Evolutionary conservation across 208 protist species (phyloP).

Genomic region (Acanthamoeba rhysodes): DNA sequence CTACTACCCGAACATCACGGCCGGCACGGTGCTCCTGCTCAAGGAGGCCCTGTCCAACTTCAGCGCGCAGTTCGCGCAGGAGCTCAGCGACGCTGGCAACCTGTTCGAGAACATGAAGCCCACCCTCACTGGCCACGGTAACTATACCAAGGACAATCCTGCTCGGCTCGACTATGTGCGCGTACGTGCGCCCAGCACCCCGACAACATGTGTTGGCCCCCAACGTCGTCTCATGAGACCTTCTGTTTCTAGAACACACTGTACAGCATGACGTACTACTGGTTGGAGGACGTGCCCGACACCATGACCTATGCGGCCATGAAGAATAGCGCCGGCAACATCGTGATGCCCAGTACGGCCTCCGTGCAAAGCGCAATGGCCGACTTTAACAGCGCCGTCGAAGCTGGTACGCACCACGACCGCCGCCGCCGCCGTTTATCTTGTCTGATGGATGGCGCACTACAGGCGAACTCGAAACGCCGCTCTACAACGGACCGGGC

Average conservation of each 20-base stretch:
- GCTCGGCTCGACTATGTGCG: background rate
- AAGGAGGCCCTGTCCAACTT: constrained; percentile 31
- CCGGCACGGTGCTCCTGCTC: constrained; percentile 3
- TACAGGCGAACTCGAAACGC: background rate
- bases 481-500: background rate
- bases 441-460: background rate
- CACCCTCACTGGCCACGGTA: background rate
- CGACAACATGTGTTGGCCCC: background rate
- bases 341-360: background rate
- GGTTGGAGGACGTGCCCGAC: constrained; percentile 13
- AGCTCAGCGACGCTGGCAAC: background rate
- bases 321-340: constrained; percentile 1
- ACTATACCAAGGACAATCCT: background rate
- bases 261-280: constrained; percentile 41
- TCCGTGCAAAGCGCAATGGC: constrained; percentile 23
- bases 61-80: background rate
- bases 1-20: background rate
- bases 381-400: background rate
- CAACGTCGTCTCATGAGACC: background rate
- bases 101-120: constrained; percentile 18
- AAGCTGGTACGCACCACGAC: background rate
- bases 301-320: background rate
- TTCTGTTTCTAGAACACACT: no score
- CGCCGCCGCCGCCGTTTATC: background rate
- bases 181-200: background rate